Percentiles rank a stretch among this genome's conserved stretches.
These are phyloP conservation scores for Monilinia aucupariae DNA, from an alignment of 2,329 filamentous ascomycete genomes.

Conservation along the genomic window DNA sequence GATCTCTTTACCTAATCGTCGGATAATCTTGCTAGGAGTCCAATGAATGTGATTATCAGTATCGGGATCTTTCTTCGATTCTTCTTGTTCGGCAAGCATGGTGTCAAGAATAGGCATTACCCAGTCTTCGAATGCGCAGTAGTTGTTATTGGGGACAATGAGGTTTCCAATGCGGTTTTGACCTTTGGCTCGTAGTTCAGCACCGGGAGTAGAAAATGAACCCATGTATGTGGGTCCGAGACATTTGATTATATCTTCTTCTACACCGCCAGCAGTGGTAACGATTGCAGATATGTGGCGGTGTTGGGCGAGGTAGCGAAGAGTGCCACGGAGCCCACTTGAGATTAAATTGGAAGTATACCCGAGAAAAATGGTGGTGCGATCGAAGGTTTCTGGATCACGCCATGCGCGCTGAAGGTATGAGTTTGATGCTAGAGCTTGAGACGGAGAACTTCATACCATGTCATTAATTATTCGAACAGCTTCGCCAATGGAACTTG, in stretches of 20 bases:
- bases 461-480: conserved; percentile 92
- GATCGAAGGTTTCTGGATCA: conserved; percentile 70
- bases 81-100: conserved; percentile 92
- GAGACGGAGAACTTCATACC: conserved; percentile 46
- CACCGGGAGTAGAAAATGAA: conserved; percentile 72
- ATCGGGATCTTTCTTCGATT: conserved; percentile 55
- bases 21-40: conserved; percentile 91
- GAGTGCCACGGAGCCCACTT: conserved; percentile 82
- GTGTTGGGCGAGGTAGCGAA: conserved; percentile 91
- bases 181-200: conserved; percentile 73
- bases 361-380: conserved; percentile 91
- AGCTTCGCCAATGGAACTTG: conserved; percentile 75
- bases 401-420: conserved; percentile 64
- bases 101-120: conserved; percentile 88
- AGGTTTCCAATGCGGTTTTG: conserved; percentile 96
- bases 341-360: conserved; percentile 98
- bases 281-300: conserved; percentile 89
- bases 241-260: conserved; percentile 98
- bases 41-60: conserved; percentile 59
- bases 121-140: conserved; percentile 98
- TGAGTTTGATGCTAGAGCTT: not conserved
- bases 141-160: conserved; percentile 92
- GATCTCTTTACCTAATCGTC: conserved; percentile 86
- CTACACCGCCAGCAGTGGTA: conserved; percentile 89
- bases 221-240: conserved; percentile 90